These are phyloP conservation scores for Chlamydomonas reinhardtii DNA, from an alignment of 163 green algal genomes.

Conservation along the genomic window DNA sequence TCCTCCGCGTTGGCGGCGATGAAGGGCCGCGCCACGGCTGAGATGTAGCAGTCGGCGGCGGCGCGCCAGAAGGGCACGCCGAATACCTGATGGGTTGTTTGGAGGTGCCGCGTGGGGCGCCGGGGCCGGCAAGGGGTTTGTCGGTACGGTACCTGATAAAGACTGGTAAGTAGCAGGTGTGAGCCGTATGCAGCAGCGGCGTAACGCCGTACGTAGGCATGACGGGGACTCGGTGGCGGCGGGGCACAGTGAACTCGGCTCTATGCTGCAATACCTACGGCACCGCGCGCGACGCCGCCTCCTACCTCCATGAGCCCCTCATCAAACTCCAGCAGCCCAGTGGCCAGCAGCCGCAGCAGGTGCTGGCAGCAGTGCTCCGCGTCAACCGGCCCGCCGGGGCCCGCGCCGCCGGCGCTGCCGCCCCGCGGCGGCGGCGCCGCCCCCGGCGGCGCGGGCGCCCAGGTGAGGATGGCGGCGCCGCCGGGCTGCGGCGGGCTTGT, in stretches of 20 bases:
- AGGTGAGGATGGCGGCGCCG: conserved; percentile 17
- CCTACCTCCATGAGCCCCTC: conserved; percentile 46
- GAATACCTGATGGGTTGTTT: too few relatives aligned
- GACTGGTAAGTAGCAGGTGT: too few relatives aligned
- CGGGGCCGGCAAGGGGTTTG: too few relatives aligned
- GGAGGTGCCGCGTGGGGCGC: too few relatives aligned
- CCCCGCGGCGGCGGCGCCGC: not conserved
- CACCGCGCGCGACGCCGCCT: too few relatives aligned
- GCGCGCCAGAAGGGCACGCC: conserved; percentile 32
- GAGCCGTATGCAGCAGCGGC: too few relatives aligned
- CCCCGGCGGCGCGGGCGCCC: conserved; percentile 8
- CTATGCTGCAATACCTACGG: too few relatives aligned
- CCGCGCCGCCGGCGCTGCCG: not conserved
- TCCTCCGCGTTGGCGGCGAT: conserved; percentile 43
- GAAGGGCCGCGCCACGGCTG: conserved; percentile 19
- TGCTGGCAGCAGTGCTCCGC: conserved; percentile 44
- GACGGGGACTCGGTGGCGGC: too few relatives aligned
- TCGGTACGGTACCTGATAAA: too few relatives aligned
- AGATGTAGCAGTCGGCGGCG: conserved; percentile 46
- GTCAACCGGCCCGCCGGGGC: not conserved
- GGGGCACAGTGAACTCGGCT: too few relatives aligned
- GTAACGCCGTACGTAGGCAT: too few relatives aligned
- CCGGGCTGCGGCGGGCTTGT: not conserved
- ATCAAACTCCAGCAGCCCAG: conserved; percentile 35
- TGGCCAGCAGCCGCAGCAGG: conserved; percentile 42